Evolutionary conservation across 2,329 filamentous ascomycete genomes (phyloP), one percentile per base, ranked within the genome.

Genomic region (Metarhizium rileyi): DNA sequence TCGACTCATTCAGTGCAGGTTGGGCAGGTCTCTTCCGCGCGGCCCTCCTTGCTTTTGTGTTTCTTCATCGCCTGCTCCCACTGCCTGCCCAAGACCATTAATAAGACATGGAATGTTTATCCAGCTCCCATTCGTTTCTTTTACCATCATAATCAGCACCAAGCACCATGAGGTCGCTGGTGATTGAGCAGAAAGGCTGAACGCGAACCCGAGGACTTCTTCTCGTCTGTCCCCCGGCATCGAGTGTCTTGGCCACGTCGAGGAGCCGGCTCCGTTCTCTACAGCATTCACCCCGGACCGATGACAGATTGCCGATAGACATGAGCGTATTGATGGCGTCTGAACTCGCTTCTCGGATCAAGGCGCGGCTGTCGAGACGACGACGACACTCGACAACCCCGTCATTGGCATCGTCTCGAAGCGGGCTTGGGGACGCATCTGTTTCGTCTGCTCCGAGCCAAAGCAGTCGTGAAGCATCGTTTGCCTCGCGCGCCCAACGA

Each of bases 311-410:
- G 35, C 10, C 20, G 35, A 7, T 53, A 22, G 43, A 23, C 5
- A 9, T 26, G 30, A 44, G 3, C 20, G 10, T 18, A 38, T 18
- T 30, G 49, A 74, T 75, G 72, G 71, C 70, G 52, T 56, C 60
- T 35, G 70, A 74, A 54, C 60, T 76, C 50, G 69, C 64, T 57
- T 68, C 72, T 54, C 72, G 71, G 54, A 66, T 76, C 58, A 69
- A 70, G 60, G 70, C 71, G 57, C 72, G 68, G 54, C 69, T 76
- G 52, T 63, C 69, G 49, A 63, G 70, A 41, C 57, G 62, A 52
- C 57, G 62, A 52, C 66, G 71, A 55, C 66, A 70, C 50, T 74
- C 72, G 49, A 61, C 63, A 30, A 57, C 64, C 27, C 62, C 63
- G 43, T 66, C 69, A 36, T 55, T 69, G 51, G 57, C 62, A 28